A percentile compares a stretch with the other conserved stretches of the same genome.
These are phyloP conservation scores for Balakata baccata DNA, from an alignment of 345 rosid genomes.

Conservation along the genomic window DNA sequence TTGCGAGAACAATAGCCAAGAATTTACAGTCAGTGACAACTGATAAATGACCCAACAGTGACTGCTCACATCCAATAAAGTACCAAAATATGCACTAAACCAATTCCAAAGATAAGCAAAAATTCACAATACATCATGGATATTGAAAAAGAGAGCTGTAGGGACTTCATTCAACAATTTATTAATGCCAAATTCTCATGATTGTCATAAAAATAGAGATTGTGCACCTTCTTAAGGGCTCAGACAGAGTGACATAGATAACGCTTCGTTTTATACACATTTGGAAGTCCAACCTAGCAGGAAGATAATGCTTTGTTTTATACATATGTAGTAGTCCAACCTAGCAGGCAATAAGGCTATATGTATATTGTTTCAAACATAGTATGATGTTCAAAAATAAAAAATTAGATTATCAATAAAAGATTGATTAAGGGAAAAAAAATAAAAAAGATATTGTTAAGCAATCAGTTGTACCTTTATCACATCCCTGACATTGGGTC, in stretches of 20 bases:
- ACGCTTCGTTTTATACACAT: no score
- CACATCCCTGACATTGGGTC: conserved; percentile 79
- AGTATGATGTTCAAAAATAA: conserved; percentile 5
- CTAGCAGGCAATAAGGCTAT: not conserved
- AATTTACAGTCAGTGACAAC: not conserved
- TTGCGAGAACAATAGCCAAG: not conserved
- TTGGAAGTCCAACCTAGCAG: no score
- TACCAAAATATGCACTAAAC: not conserved
- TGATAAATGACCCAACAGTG: not conserved
- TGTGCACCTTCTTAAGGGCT: not conserved
- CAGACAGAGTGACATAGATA: not conserved
- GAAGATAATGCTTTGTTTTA: not conserved
- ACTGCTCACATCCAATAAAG: not conserved
- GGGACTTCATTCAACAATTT: not conserved
- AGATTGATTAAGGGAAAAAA: not conserved
- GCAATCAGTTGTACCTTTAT: conserved; percentile 49
- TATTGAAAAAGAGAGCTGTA: not conserved
- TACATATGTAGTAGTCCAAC: not conserved
- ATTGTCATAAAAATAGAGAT: not conserved
- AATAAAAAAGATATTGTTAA: not conserved
- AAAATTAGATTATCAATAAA: not conserved
- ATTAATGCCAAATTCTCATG: not conserved
- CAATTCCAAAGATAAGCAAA: not conserved
- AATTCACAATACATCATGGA: not conserved
- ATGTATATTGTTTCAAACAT: not conserved